phyloP scores from a whole-genome alignment of 2,329 filamentous ascomycete species.

The Clarireedia paspali region DNA sequence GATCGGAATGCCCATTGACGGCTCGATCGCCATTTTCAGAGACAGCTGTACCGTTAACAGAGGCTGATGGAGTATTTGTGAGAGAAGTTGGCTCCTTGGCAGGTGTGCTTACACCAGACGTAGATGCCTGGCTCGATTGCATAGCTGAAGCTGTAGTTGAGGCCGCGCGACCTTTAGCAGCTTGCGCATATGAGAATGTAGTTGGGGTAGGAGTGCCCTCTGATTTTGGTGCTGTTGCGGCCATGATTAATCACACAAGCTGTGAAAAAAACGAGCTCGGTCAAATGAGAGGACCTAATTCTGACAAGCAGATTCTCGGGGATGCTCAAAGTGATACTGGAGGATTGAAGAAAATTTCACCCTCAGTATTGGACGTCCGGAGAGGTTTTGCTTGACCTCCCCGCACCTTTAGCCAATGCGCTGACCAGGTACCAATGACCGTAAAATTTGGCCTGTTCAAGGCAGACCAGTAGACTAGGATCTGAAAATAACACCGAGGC shows the following conservation, averaged over 20 bases:
- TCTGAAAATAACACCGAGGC: not conserved
- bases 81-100: conserved; percentile 24
- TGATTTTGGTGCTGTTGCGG: conserved; percentile 31
- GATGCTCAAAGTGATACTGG: conserved; percentile 11
- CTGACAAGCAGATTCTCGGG: not conserved
- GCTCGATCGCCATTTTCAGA: conserved; percentile 23
- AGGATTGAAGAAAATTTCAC: conserved; percentile 20
- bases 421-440: conserved; percentile 14
- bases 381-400: conserved; percentile 32
- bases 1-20: conserved; percentile 21
- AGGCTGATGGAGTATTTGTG: conserved; percentile 21
- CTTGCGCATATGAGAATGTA: conserved; percentile 90
- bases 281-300: conserved; percentile 4
- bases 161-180: conserved; percentile 66
- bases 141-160: conserved; percentile 20
- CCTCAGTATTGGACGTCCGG: conserved; percentile 29
- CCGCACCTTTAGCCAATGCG: conserved; percentile 26
- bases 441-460: not conserved
- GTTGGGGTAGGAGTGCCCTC: conserved; percentile 34
- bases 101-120: conserved; percentile 28
- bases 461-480: not conserved
- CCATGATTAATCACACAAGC: conserved; percentile 31
- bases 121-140: conserved; percentile 23
- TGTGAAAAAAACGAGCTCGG: not conserved
- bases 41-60: conserved; percentile 15